Percentiles rank a stretch among this genome's conserved stretches.
These are phyloP conservation scores for Tephrocybe sp. DNA, from an alignment of 768 basidiomycete genomes.

Conservation along the genomic window DNA sequence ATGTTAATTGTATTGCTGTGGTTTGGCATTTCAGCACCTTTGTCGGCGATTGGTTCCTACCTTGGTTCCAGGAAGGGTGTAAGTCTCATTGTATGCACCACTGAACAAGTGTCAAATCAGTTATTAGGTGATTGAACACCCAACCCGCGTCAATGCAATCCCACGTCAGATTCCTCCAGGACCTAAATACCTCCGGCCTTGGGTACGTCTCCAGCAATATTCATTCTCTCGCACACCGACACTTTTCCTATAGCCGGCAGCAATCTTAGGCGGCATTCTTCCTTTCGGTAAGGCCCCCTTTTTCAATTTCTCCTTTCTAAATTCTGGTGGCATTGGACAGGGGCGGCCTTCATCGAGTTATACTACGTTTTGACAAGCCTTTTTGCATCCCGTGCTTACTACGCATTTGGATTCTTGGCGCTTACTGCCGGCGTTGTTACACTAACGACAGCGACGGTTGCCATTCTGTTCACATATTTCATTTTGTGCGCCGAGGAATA, in stretches of 20 bases:
- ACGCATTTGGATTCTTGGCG: conserved; percentile 94
- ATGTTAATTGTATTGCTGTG: conserved; percentile 79
- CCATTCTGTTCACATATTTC: conserved; percentile 89
- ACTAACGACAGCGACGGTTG: conserved; percentile 87
- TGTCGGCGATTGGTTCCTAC: conserved; percentile 84
- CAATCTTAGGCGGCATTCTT: conserved; percentile 84
- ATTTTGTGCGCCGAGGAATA: conserved; percentile 93
- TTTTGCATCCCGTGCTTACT: conserved; percentile 90
- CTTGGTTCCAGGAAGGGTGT: conserved; percentile 87
- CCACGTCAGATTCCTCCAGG: conserved; percentile 93
- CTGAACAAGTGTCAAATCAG: neutral
- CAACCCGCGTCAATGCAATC: conserved; percentile 87
- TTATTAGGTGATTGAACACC: conserved; percentile 68
- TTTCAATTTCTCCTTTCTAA: neutral
- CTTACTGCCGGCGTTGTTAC: conserved; percentile 80
- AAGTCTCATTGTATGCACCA: conserved; percentile 24
- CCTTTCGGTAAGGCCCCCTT: conserved; percentile 70
- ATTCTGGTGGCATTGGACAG: conserved; percentile 32
- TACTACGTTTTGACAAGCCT: conserved; percentile 90
- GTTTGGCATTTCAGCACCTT: conserved; percentile 92
- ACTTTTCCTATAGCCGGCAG: conserved; percentile 46
- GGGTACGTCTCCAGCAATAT: conserved; percentile 45
- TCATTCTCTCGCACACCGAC: conserved; percentile 1
- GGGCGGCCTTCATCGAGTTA: conserved; percentile 92
- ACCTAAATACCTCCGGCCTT: conserved; percentile 80